Percentiles rank a stretch among this genome's conserved stretches.
Evolutionary conservation across 1,139 yeast species (phyloP).

Genomic region (Pichia sp.): DNA sequence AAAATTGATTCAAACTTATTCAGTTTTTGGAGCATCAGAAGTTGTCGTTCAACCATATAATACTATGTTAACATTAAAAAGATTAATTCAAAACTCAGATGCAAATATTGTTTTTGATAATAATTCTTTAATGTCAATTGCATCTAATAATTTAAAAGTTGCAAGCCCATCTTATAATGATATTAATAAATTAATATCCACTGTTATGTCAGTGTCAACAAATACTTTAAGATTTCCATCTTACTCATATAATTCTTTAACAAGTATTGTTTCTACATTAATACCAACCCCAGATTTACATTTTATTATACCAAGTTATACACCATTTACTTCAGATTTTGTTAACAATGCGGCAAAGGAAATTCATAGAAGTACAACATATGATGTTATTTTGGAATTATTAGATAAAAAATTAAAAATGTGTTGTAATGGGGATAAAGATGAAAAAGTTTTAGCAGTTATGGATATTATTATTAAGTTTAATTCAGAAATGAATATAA

Average conservation of each 20-base stretch:
- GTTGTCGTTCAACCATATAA: constrained; percentile 98
- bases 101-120: constrained; percentile 86
- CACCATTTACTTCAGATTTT: constrained; percentile 71
- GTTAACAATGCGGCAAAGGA: constrained; percentile 50
- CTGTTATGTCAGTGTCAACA: constrained; percentile 78
- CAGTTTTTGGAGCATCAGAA: constrained; percentile 83
- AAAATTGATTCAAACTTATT: constrained; percentile 77
- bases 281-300: constrained; percentile 89
- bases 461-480: constrained; percentile 73
- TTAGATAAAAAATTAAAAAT: constrained; percentile 74
- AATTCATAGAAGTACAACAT: constrained; percentile 68
- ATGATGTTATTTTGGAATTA: constrained; percentile 79
- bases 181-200: constrained; percentile 79
- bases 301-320: constrained; percentile 77
- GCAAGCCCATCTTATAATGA: constrained; percentile 55
- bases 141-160: constrained; percentile 42
- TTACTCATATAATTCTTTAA: constrained; percentile 81
- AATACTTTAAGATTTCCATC: constrained; percentile 89
- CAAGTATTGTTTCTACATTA: constrained; percentile 74
- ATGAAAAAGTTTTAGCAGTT: constrained; percentile 59
- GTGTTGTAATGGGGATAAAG: constrained; percentile 46
- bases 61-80: constrained; percentile 69
- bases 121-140: constrained; percentile 69
- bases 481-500: constrained; percentile 25
- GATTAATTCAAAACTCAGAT: constrained; percentile 81